Evolutionary conservation across 2,329 filamentous ascomycete genomes (phyloP).

Genomic region (Phialocephala subalpina): DNA sequence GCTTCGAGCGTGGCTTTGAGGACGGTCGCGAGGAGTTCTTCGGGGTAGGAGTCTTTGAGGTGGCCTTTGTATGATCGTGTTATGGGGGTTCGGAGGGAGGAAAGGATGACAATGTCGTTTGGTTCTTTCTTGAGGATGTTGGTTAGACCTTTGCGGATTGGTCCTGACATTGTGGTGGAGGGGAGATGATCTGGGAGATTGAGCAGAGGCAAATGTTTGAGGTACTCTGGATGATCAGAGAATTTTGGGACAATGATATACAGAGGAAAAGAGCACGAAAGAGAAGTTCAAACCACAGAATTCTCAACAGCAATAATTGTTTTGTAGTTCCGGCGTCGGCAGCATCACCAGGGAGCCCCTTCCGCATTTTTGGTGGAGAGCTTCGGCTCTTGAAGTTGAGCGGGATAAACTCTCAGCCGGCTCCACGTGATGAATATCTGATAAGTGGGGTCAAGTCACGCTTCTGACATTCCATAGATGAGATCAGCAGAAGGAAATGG

Average conservation of each 20-base stretch:
- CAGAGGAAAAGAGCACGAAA: background rate
- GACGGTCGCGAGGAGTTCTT: conserved; percentile 80
- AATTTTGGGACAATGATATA: background rate
- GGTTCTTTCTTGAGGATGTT: conserved; percentile 81
- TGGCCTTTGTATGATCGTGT: conserved; percentile 84
- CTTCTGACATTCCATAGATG: too few species aligned
- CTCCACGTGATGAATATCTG: background rate
- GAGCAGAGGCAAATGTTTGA: background rate
- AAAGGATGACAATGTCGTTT: conserved; percentile 86
- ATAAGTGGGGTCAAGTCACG: background rate
- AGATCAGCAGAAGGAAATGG: background rate
- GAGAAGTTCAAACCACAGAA: background rate
- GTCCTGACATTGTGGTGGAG: conserved; percentile 36
- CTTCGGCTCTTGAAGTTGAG: background rate
- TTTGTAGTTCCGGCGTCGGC: conserved; percentile 3
- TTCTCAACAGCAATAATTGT: background rate
- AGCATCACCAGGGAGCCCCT: background rate
- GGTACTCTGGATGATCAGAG: background rate
- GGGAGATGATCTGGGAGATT: background rate
- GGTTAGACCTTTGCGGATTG: conserved; percentile 70
- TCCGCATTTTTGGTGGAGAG: background rate
- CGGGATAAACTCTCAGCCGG: background rate
- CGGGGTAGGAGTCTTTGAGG: conserved; percentile 88
- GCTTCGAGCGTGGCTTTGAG: conserved; percentile 73
- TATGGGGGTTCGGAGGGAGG: conserved; percentile 87